Base-by-base conservation (phyloP, 1,284 basidiomycete species). In the Phellinidium pouzarii region DNA sequence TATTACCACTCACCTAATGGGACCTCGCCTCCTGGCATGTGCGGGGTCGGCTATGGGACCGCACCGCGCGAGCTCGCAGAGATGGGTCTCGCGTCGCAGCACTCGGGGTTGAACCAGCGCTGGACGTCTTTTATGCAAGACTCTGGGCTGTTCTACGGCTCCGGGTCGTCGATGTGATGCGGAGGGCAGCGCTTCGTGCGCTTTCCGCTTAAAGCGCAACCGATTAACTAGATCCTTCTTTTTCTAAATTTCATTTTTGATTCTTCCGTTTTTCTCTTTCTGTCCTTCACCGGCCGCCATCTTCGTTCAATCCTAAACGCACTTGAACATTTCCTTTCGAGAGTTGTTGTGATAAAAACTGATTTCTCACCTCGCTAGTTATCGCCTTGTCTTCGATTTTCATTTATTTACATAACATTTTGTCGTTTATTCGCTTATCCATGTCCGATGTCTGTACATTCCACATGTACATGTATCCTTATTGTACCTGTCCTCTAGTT, bases 41-140 rank as follows among this genome's bases (percentile, higher is more conserved):
- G 20, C n/a, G 44, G 44, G 12, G 26, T 46, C 34, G 19, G 17
- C 31, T 55, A 55, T 38, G 54, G 49, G 14, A 48, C 49, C 14
- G 48, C 49, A 2, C 54, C 54, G 4, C 54, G 54, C 20, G 54
- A 55, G 36, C 40, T 55, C 8, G 48, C 48, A 11, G 54, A 55
- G 29, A 55, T 55, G 49, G 54, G 54, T 9, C 48, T 55, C 22
- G 49, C 54, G 31, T 55, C 54, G 9, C 54, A 55, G 37, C 37
- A 46, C 20, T 55, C 54, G 8, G 54, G 54, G 6, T 37, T 56
- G 14, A 53, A 56, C 37, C 54, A 56, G 45, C 40, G 54, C 20
- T 56, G 54, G 54, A 56, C 54, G 19, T 48, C 44, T 8, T 56
- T 52, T 38, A 52, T 56, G 46, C 54, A 56, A 6, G 50, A 52